These are phyloP conservation scores for Elongisporangium senticosum DNA, from an alignment of 352 stramenopile species.

Conservation along the genomic window DNA sequence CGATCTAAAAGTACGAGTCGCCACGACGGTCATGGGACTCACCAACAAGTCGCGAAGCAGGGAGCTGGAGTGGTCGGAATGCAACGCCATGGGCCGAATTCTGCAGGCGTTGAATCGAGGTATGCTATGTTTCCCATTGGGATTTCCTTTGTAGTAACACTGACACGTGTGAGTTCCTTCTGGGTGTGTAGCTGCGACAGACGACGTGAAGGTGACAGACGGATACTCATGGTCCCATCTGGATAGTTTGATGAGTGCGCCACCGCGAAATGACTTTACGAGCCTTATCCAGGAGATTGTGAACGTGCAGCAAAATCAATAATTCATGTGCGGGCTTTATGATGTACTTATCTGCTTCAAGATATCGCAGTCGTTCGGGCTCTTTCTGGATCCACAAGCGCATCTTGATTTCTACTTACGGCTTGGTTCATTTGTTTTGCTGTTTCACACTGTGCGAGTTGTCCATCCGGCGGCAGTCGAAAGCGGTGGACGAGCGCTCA, in stretches of 20 bases:
- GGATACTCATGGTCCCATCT: slow-evolving; percentile 81
- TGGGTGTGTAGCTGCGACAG: slow-evolving; percentile 15
- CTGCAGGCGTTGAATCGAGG: slow-evolving; percentile 51
- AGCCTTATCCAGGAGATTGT: slow-evolving; percentile 67
- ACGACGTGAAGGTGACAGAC: slow-evolving; percentile 50
- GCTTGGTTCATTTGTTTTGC: not conserved
- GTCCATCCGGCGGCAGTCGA: slow-evolving; percentile 6
- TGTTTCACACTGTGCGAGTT: slow-evolving; percentile 4
- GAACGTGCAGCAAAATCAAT: slow-evolving; percentile 35
- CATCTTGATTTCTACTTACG: not conserved
- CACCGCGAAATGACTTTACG: slow-evolving; percentile 36
- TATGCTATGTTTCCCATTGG: slow-evolving; percentile 7
- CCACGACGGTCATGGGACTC: slow-evolving; percentile 61
- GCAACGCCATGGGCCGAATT: slow-evolving; percentile 57
- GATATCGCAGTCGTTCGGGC: not conserved
- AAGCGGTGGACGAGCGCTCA: slow-evolving; percentile 13
- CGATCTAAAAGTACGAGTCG: slow-evolving; percentile 51
- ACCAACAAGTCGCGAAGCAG: slow-evolving; percentile 73
- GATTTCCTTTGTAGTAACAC: not conserved
- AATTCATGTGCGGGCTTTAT: slow-evolving; percentile 2
- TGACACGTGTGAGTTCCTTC: not conserved
- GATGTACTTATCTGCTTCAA: slow-evolving; percentile 11
- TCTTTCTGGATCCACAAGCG: slow-evolving; percentile 6
- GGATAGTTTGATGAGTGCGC: slow-evolving; percentile 51
- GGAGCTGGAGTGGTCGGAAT: slow-evolving; percentile 78